Evolutionary conservation across 441 rosid genomes (phyloP).

Genomic region (Populus trichocarpa): DNA sequence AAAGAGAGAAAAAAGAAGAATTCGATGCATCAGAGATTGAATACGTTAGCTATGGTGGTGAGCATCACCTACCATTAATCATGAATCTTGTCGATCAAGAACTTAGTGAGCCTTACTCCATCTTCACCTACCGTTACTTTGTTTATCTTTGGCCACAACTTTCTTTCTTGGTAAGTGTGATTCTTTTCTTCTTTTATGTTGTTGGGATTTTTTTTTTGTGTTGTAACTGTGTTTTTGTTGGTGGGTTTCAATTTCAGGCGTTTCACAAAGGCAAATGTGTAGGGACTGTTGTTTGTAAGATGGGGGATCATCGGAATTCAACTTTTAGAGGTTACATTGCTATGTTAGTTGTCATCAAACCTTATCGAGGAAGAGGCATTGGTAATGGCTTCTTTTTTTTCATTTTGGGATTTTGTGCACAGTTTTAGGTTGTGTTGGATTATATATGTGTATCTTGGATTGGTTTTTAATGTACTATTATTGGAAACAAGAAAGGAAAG

Average conservation of each 20-base stretch:
- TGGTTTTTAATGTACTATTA: no score
- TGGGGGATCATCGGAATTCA: slow-evolving; percentile 88
- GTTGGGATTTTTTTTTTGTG: background rate
- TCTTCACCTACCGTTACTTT: slow-evolving; percentile 95
- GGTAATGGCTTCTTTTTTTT: slow-evolving; percentile 36
- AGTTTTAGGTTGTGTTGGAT: no score
- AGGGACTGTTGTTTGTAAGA: slow-evolving; percentile 94
- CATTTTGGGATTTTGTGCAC: no score
- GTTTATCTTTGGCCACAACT: slow-evolving; percentile 97
- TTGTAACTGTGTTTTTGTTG: slow-evolving; percentile 1
- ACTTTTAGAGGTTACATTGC: slow-evolving; percentile 86
- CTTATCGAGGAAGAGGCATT: slow-evolving; percentile 80
- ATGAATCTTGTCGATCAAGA: slow-evolving; percentile 89
- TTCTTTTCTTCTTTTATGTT: background rate
- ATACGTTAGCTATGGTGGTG: slow-evolving; percentile 81
- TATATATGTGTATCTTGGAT: no score
- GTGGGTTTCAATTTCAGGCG: slow-evolving; percentile 38
- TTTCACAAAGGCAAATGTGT: slow-evolving; percentile 81
- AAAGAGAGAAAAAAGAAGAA: slow-evolving; percentile 29
- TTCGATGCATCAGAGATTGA: slow-evolving; percentile 64
- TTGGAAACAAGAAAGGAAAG: no score
- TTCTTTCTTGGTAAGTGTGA: slow-evolving; percentile 60
- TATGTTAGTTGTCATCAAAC: slow-evolving; percentile 87
- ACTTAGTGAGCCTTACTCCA: slow-evolving; percentile 94
- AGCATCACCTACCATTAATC: slow-evolving; percentile 85